These are phyloP conservation scores for Bothriochloa decipiens DNA, from an alignment of 176 grass and related monocot species.

Conservation along the genomic window DNA sequence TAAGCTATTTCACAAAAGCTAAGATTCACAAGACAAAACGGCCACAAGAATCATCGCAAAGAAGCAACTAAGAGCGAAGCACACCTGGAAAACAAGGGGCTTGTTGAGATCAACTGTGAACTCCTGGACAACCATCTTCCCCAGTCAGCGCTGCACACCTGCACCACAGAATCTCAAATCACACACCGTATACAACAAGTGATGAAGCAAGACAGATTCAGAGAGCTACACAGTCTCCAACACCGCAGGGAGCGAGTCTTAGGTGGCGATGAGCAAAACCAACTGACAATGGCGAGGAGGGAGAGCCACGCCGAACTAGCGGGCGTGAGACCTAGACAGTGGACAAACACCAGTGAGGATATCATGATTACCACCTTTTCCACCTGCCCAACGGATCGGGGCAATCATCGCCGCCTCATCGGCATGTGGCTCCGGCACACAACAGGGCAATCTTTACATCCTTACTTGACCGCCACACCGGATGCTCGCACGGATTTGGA, in stretches of 20 bases:
- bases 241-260: background rate
- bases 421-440: conserved; percentile 15
- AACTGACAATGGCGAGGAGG: background rate
- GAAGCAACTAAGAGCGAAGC: background rate
- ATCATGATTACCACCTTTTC: conserved; percentile 33
- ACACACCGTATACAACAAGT: background rate
- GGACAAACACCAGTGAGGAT: background rate
- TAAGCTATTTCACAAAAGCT: background rate
- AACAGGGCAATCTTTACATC: background rate
- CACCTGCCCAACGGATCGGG: no score
- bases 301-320: background rate
- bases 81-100: conserved; percentile 97
- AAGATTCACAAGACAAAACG: no score
- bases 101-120: conserved; percentile 89
- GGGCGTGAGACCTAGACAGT: background rate
- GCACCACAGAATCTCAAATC: conserved; percentile 29
- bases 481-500: conserved; percentile 20
- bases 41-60: background rate
- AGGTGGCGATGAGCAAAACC: background rate
- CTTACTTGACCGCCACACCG: background rate
- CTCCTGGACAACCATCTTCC: conserved; percentile 78
- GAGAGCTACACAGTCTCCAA: background rate
- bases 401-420: background rate
- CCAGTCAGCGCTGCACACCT: background rate
- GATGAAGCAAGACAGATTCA: background rate